phyloP scores from a whole-genome alignment of 345 rosid genomes.

The Kernera saxatilis region DNA sequence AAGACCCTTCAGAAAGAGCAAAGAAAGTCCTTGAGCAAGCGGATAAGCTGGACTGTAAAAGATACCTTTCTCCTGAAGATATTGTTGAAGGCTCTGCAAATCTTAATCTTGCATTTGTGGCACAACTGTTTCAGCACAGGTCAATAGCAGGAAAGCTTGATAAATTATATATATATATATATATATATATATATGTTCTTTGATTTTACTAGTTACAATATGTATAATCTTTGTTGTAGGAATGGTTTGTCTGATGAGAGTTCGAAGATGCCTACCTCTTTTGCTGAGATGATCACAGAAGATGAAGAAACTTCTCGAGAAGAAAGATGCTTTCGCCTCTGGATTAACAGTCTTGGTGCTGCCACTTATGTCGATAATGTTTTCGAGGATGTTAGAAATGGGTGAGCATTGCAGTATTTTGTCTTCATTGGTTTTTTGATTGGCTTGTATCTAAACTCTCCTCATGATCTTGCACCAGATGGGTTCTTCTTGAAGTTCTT shows the following conservation, averaged over 20 bases:
- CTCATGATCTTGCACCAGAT: slow-evolving; percentile 37
- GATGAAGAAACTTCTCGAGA: slow-evolving; percentile 73
- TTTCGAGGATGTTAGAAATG: slow-evolving; percentile 79
- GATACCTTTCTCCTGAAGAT: slow-evolving; percentile 67
- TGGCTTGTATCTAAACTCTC: neutral
- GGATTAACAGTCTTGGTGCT: slow-evolving; percentile 87
- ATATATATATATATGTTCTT: neutral
- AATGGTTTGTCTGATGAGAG: slow-evolving; percentile 63
- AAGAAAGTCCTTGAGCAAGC: slow-evolving; percentile 71
- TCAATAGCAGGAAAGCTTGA: slow-evolving; percentile 5
- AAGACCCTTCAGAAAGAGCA: slow-evolving; percentile 68
- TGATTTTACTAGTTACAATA: neutral
- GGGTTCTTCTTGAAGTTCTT: slow-evolving; percentile 84
- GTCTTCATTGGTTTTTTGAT: neutral
- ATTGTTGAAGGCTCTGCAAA: slow-evolving; percentile 89
- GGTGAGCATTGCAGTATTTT: slow-evolving; percentile 41
- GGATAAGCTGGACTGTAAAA: slow-evolving; percentile 73
- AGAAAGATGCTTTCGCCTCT: slow-evolving; percentile 86
- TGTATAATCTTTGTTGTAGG: slow-evolving; percentile 32
- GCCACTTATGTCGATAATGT: slow-evolving; percentile 60
- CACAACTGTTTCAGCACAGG: slow-evolving; percentile 84
- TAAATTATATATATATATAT: neutral
- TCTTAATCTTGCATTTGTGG: slow-evolving; percentile 95
- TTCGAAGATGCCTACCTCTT: slow-evolving; percentile 35
- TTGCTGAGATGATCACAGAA: slow-evolving; percentile 82